Percentiles rank a stretch among this genome's conserved stretches.
These are phyloP conservation scores for Eimeria praecox DNA, from an alignment of 169 alveolate genomes.

Conservation along the genomic window DNA sequence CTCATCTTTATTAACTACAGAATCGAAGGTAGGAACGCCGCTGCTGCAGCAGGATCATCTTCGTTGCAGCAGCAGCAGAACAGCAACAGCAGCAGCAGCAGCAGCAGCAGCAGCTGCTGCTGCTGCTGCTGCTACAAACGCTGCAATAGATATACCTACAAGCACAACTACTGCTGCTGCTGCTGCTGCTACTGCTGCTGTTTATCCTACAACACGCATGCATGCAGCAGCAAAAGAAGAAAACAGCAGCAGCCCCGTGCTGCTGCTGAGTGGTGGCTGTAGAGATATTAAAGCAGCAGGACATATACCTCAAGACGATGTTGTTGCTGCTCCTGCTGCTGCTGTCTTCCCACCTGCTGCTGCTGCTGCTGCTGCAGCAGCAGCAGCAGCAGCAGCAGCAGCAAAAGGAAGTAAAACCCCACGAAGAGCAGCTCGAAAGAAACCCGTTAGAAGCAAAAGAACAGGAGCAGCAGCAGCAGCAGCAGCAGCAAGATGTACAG, in stretches of 20 bases:
- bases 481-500: background rate
- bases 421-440: background rate
- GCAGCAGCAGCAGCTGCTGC: conserved; percentile 33
- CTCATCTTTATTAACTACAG: background rate
- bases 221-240: too few relatives aligned
- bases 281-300: too few relatives aligned
- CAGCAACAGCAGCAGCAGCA: background rate
- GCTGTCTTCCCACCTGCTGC: too few relatives aligned
- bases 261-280: too few relatives aligned
- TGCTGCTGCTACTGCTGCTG: too few relatives aligned
- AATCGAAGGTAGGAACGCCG: conserved; percentile 16
- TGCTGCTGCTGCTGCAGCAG: background rate
- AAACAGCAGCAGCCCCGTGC: conserved; percentile 14
- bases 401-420: conserved; percentile 12
- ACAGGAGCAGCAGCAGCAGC: conserved; percentile 17
- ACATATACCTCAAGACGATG: too few relatives aligned
- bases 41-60: conserved; percentile 13
- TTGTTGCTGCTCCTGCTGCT: too few relatives aligned
- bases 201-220: too few relatives aligned
- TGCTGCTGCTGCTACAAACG: conserved; percentile 3
- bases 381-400: conserved; percentile 24
- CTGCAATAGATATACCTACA: background rate
- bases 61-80: conserved; percentile 21
- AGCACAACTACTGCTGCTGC: too few relatives aligned
- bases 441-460: background rate